These are phyloP conservation scores for Senna tora DNA, from an alignment of 306 rosid species.

Conservation along the genomic window DNA sequence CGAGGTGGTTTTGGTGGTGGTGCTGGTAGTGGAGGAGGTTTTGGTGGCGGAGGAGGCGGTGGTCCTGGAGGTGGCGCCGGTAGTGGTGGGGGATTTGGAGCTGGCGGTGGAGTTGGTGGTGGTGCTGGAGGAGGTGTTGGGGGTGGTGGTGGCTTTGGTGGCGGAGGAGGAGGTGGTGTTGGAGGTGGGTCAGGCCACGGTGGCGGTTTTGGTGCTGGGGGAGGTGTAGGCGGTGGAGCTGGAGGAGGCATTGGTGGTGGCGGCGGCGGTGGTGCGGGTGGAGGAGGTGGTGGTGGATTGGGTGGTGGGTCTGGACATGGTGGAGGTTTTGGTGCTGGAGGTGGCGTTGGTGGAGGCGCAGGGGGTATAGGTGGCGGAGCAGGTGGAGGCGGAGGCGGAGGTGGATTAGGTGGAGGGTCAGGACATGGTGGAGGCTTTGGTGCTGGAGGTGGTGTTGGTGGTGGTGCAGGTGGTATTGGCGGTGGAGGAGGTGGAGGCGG, in stretches of 20 bases:
- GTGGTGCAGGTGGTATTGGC: constrained; percentile 23
- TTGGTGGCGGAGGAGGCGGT: constrained; percentile 28
- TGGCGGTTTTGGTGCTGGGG: constrained; percentile 41
- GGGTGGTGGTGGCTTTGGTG: constrained; percentile 47
- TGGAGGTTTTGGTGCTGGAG: constrained; percentile 41
- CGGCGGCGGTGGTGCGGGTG: constrained; percentile 38
- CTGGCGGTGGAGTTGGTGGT: constrained; percentile 37
- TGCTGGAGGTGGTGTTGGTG: not conserved
- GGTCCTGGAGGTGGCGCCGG: constrained; percentile 50
- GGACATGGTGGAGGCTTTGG: constrained; percentile 50
- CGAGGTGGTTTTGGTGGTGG: constrained; percentile 34
- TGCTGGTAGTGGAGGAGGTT: not conserved
- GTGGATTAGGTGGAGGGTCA: constrained; percentile 47
- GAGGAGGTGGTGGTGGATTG: constrained; percentile 41
- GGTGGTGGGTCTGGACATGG: constrained; percentile 52
- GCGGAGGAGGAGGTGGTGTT: constrained; percentile 51
- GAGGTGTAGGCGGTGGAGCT: not conserved
- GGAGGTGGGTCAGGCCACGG: constrained; percentile 28
- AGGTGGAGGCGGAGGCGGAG: constrained; percentile 45
- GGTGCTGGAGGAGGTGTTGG: constrained; percentile 39
- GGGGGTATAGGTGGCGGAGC: constrained; percentile 46
- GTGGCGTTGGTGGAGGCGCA: constrained; percentile 41
- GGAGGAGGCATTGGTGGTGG: constrained; percentile 13
- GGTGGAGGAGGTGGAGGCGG: constrained; percentile 46
- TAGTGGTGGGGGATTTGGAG: constrained; percentile 14